Percentiles rank a stretch among this genome's conserved stretches.
Evolutionary conservation across 2,329 filamentous ascomycete species (phyloP).

Genomic region (Fusarium penzigii): DNA sequence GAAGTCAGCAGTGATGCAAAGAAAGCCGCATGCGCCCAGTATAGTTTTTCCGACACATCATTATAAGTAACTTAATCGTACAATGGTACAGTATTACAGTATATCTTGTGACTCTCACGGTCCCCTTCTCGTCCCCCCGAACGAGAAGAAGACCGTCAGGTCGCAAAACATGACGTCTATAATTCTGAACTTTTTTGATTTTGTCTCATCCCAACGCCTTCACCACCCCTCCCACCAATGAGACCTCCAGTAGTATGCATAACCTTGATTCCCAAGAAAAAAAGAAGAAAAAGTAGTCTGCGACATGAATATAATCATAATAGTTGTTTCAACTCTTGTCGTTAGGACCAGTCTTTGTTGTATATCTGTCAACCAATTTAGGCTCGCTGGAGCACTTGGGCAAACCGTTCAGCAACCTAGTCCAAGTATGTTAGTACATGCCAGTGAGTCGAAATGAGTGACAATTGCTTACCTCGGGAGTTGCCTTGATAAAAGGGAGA

Average conservation of each 20-base stretch:
- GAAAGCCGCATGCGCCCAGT: conserved; percentile 26
- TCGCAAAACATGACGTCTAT: conserved; percentile 26
- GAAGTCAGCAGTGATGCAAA: too few relatives aligned
- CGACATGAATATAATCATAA: conserved; percentile 15
- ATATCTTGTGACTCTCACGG: conserved; percentile 15
- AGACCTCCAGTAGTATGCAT: conserved; percentile 21
- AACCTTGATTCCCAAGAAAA: conserved; percentile 21
- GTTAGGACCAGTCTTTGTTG: conserved; percentile 9
- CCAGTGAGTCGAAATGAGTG: too few relatives aligned
- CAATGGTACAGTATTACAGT: conserved; percentile 41
- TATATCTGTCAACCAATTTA: conserved; percentile 18
- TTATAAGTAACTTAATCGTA: conserved; percentile 35
- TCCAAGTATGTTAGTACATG: conserved; percentile 9
- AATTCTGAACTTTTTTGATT: conserved; percentile 25
- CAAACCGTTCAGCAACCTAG: conserved; percentile 40
- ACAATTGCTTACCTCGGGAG: conserved; percentile 69
- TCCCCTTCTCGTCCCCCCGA: conserved; percentile 26
- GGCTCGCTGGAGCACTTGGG: conserved; percentile 36
- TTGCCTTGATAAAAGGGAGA: conserved; percentile 85
- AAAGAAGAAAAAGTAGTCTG: conserved; percentile 9
- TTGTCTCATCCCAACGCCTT: conserved; percentile 29
- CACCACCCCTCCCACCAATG: not conserved
- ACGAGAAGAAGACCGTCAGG: conserved; percentile 22
- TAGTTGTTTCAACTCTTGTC: conserved; percentile 8
- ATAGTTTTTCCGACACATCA: conserved; percentile 28